These are phyloP conservation scores for Aquilaria agallochum DNA, from an alignment of 441 rosid species.

Conservation along the genomic window DNA sequence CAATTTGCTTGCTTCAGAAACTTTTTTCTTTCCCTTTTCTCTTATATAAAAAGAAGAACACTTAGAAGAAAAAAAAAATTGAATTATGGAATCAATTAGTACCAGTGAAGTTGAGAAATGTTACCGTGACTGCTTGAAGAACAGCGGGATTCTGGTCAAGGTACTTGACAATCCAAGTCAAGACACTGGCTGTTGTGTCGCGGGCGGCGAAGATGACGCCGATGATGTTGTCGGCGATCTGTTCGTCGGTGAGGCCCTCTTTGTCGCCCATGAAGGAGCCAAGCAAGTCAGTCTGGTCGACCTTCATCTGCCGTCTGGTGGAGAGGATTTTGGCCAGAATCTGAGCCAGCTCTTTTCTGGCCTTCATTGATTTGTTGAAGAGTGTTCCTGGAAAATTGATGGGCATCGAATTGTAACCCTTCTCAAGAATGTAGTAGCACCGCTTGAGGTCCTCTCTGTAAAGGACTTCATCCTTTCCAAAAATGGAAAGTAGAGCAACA, in stretches of 20 bases:
- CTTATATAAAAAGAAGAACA: no score
- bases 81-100: no score
- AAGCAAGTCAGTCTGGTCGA: slow-evolving; percentile 57
- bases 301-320: slow-evolving; percentile 52
- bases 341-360: slow-evolving; percentile 74
- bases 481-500: slow-evolving; percentile 79
- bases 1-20: not conserved
- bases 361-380: slow-evolving; percentile 84
- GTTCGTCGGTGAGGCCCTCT: slow-evolving; percentile 74
- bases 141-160: slow-evolving; percentile 78
- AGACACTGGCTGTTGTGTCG: slow-evolving; percentile 93
- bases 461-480: slow-evolving; percentile 74
- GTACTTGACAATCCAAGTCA: slow-evolving; percentile 92
- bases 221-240: slow-evolving; percentile 89
- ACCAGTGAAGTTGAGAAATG: slow-evolving; percentile 2
- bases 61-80: no score
- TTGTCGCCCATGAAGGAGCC: slow-evolving; percentile 92
- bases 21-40: not conserved
- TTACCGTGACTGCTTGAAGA: slow-evolving; percentile 84
- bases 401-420: slow-evolving; percentile 97
- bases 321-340: slow-evolving; percentile 70
- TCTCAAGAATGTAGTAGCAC: slow-evolving; percentile 88
- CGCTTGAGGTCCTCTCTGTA: slow-evolving; percentile 88
- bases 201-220: slow-evolving; percentile 97
- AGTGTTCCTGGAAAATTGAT: slow-evolving; percentile 87